phyloP scores from a whole-genome alignment of 108 stramenopile species.

The Skeletonema costatum region DNA sequence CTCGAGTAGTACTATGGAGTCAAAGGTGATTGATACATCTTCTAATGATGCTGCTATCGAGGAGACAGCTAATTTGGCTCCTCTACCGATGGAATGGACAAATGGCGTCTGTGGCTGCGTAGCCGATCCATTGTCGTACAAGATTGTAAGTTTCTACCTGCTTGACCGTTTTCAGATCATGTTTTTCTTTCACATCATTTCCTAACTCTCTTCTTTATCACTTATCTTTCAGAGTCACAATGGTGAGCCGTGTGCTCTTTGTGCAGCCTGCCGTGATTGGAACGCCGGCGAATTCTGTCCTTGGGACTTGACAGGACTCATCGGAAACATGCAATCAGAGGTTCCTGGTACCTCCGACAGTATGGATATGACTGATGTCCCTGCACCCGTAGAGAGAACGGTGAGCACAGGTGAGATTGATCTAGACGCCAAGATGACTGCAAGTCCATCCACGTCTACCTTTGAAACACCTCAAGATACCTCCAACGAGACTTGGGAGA shows the following conservation, averaged over 20 bases:
- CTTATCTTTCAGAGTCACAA: slow-evolving; percentile 9
- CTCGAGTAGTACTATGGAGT: background rate
- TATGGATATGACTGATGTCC: background rate
- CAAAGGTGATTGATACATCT: background rate
- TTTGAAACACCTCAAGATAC: slow-evolving; percentile 2
- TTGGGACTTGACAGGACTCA: slow-evolving; percentile 30
- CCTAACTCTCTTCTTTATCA: background rate
- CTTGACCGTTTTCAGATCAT: background rate
- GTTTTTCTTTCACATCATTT: background rate
- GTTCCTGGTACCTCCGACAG: background rate
- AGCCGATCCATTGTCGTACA: background rate
- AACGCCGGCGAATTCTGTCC: slow-evolving; percentile 51
- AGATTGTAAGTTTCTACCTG: background rate
- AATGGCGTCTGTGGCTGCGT: background rate
- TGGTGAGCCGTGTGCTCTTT: slow-evolving; percentile 38
- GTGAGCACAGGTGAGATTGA: background rate
- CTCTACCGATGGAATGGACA: background rate
- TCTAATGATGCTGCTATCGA: background rate
- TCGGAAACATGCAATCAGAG: background rate
- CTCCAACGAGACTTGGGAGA: background rate
- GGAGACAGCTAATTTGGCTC: background rate
- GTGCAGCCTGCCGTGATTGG: slow-evolving; percentile 50
- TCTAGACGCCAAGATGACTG: background rate
- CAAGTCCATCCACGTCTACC: background rate
- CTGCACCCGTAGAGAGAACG: background rate